Conservation (phyloP, 345 rosid species). For the Hypericum perforatum region DNA sequence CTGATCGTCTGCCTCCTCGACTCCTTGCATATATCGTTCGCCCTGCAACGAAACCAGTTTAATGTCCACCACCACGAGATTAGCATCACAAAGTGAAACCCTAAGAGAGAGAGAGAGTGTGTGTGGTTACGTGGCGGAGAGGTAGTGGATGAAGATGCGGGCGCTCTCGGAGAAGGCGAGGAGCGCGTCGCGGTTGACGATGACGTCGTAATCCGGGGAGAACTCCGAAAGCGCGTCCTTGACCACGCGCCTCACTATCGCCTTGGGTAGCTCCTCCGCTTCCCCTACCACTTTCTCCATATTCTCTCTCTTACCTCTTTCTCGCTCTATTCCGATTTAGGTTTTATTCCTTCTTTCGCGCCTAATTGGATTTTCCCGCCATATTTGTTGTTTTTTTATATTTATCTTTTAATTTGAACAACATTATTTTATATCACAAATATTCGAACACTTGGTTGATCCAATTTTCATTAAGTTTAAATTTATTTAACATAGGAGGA, state of each 20-base stretch:
- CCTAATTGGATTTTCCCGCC: no score
- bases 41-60: slow-evolving; percentile 23
- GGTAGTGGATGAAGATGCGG: slow-evolving; percentile 67
- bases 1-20: slow-evolving; percentile 59
- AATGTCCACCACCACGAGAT: neutral
- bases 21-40: slow-evolving; percentile 65
- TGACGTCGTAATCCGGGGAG: slow-evolving; percentile 53
- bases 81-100: neutral
- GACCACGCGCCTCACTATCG: slow-evolving; percentile 83
- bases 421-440: no score
- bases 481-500: no score
- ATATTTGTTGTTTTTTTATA: no score
- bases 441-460: no score
- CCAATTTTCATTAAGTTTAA: no score
- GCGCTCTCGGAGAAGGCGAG: slow-evolving; percentile 63
- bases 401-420: no score
- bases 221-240: slow-evolving; percentile 69
- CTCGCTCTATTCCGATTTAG: neutral
- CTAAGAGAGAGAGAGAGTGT: neutral
- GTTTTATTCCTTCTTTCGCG: no score
- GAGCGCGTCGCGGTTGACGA: slow-evolving; percentile 50
- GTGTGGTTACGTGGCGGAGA: slow-evolving; percentile 49
- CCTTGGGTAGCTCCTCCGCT: slow-evolving; percentile 72
- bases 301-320: slow-evolving; percentile 11
- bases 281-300: slow-evolving; percentile 46